Percentiles rank a stretch among this genome's conserved stretches.
Conservation (phyloP, 495 filamentous ascomycete genomes). For the Paragyromitra xinjiangensis region DNA sequence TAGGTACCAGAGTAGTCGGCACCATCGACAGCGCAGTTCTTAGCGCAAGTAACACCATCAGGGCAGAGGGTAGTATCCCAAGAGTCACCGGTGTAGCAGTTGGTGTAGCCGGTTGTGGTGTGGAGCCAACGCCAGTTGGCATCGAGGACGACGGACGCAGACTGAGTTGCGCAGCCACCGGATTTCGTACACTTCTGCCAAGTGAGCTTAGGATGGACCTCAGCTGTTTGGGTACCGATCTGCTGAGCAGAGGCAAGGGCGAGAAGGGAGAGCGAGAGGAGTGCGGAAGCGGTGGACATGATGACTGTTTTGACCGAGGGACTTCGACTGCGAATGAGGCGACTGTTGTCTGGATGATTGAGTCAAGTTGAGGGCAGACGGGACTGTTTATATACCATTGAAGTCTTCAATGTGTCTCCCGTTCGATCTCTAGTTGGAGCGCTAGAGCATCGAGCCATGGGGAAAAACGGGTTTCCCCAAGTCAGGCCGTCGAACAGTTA, state of each 20-base stretch:
- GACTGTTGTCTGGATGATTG: constrained; percentile 8
- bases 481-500: background rate
- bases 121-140: constrained; percentile 74
- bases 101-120: constrained; percentile 63
- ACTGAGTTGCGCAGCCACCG: constrained; percentile 64
- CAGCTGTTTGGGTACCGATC: constrained; percentile 57
- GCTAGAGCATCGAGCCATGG: background rate
- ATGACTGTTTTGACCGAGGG: constrained; percentile 71
- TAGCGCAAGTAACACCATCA: constrained; percentile 66
- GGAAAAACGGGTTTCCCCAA: background rate
- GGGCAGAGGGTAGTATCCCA: constrained; percentile 68
- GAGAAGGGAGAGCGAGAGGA: constrained; percentile 46
- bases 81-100: constrained; percentile 72
- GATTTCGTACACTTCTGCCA: constrained; percentile 66
- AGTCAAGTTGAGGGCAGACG: background rate
- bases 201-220: constrained; percentile 67
- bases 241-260: constrained; percentile 52
- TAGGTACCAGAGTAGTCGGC: constrained; percentile 68
- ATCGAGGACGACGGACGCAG: constrained; percentile 71
- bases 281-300: constrained; percentile 15
- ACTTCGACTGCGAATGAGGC: constrained; percentile 70
- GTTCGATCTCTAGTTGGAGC: background rate
- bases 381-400: constrained; percentile 9
- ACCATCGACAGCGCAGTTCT: constrained; percentile 70
- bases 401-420: background rate